phyloP scores from a whole-genome alignment of 1,284 basidiomycete species.

The Jaminaea rosea region DNA sequence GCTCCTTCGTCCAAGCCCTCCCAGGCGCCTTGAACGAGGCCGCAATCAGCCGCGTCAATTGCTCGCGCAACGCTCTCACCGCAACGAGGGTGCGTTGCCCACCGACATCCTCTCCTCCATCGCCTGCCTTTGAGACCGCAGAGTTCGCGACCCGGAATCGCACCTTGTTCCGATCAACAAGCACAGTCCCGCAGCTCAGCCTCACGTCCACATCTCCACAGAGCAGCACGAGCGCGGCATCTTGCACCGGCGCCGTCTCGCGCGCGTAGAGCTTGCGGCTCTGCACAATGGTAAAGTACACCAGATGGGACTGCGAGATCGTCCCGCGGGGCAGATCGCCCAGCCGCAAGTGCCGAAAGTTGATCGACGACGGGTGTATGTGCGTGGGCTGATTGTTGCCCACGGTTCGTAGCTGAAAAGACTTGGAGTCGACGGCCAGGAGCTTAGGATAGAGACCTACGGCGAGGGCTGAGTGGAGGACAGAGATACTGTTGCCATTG shows the following conservation, averaged over 20 bases:
- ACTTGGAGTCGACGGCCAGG: slow-evolving; percentile 58
- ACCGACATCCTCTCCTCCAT: too few species aligned
- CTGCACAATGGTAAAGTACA: slow-evolving; percentile 56
- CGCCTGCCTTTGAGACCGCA: slow-evolving; percentile 54
- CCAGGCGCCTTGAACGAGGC: slow-evolving; percentile 49
- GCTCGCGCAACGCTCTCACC: slow-evolving; percentile 67
- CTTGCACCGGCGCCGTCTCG: slow-evolving; percentile 85
- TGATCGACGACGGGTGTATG: slow-evolving; percentile 71
- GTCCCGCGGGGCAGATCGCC: slow-evolving; percentile 23
- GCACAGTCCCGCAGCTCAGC: slow-evolving; percentile 63
- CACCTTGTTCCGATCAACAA: slow-evolving; percentile 76
- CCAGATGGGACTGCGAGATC: slow-evolving; percentile 11
- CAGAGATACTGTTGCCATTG: slow-evolving; percentile 57
- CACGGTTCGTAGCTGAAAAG: slow-evolving; percentile 65
- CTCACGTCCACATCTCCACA: slow-evolving; percentile 90
- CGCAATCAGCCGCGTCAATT: slow-evolving; percentile 60
- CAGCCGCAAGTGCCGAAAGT: slow-evolving; percentile 44
- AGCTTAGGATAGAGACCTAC: slow-evolving; percentile 90
- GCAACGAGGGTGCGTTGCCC: slow-evolving; percentile 72
- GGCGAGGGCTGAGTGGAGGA: slow-evolving; percentile 73
- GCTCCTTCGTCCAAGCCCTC: slow-evolving; percentile 57
- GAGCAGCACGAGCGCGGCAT: slow-evolving; percentile 69
- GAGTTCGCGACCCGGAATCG: too few species aligned
- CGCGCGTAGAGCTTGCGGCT: slow-evolving; percentile 86
- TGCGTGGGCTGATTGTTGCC: slow-evolving; percentile 72